phyloP scores from a whole-genome alignment of 2,329 filamentous ascomycete species.

The Cordyceps farinosa region DNA sequence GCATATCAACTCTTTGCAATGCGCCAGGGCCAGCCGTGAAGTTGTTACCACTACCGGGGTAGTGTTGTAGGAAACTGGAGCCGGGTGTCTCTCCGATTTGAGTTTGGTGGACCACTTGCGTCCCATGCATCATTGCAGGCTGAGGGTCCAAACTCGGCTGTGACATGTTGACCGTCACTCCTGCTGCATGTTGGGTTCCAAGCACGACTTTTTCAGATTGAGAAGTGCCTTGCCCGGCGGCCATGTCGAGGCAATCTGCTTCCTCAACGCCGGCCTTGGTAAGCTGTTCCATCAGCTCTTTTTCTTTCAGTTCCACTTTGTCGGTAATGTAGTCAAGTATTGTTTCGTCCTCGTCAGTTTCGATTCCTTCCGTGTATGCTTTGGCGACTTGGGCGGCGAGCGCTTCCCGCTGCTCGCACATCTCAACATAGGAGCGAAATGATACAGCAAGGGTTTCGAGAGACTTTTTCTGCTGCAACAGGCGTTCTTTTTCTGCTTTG shows the following conservation, averaged over 20 bases:
- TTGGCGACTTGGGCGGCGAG: slow-evolving; percentile 46
- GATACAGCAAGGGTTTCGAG: slow-evolving; percentile 40
- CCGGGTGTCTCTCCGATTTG: slow-evolving; percentile 37
- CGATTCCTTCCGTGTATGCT: slow-evolving; percentile 48
- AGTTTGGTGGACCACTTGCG: slow-evolving; percentile 52
- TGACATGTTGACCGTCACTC: slow-evolving; percentile 32
- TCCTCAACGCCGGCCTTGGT: slow-evolving; percentile 45
- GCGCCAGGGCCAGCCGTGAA: not conserved
- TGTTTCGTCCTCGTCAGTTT: slow-evolving; percentile 50
- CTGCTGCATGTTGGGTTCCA: slow-evolving; percentile 40
- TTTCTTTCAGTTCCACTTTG: slow-evolving; percentile 43
- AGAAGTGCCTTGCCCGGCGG: slow-evolving; percentile 18
- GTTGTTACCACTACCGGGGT: not conserved
- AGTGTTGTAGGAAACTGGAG: slow-evolving; percentile 24
- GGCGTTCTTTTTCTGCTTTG: slow-evolving; percentile 46
- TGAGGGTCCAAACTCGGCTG: slow-evolving; percentile 33
- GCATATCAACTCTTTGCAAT: slow-evolving; percentile 5
- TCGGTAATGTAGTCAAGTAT: slow-evolving; percentile 47
- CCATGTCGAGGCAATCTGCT: slow-evolving; percentile 34
- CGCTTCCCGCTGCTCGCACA: slow-evolving; percentile 43
- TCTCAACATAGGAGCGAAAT: slow-evolving; percentile 39
- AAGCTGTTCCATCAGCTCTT: slow-evolving; percentile 39
- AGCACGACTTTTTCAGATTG: slow-evolving; percentile 32
- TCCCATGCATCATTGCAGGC: slow-evolving; percentile 31
- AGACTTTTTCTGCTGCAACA: slow-evolving; percentile 44